Base-by-base conservation (phyloP, 1,284 basidiomycete species). In the Rhodotorula sp. region DNA sequence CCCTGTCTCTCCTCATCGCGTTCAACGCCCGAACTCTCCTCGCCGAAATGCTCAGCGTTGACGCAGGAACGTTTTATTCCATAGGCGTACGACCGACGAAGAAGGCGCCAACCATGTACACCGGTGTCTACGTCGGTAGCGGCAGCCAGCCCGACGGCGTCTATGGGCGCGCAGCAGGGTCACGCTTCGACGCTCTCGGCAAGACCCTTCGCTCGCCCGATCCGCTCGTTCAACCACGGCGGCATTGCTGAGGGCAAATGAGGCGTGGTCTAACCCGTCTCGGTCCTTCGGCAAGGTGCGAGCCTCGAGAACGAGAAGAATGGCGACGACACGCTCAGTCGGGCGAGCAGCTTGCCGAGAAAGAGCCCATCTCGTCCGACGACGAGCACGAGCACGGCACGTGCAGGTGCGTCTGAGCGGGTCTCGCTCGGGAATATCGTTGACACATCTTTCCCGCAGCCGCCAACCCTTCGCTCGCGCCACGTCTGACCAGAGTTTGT, bases 1-100 rank as follows among this genome's bases (percentile, higher is more conserved):
- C 64, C 54, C 55, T 69, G n/a, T 65, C 68, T 2, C 68, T 69
- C 50, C 59, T 69, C 30, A 51, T 65, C 51, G 60, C 63, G 13
- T 51, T 65, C 20, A 65, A 69, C 59, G 68, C 63, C 5, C 59
- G 63, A 16, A 62, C 55, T 22, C 55, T 65, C 30, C 51, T 69
- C 26, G 37, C 54, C 40, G 68, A 65, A 50, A 56, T 69, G 59
- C 64, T 65, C 51, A 63, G 59, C 40, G 48, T 64, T 50, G 67
- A 53, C 22, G 50, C 62, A 1, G 30, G 50, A 11, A 55, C 54
- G 51, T 67, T 67, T 28, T 46, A 59, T 24, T 59, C 37, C 9
- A 53, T 26, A 44, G 53, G 30, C 34, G 61, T 15, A 18, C 59
- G 40, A 18, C 40, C 40, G 40, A 44, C 40, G 16, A 44, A 44